Conservation (phyloP, 768 basidiomycete species). For the Termitomyces sp. region DNA sequence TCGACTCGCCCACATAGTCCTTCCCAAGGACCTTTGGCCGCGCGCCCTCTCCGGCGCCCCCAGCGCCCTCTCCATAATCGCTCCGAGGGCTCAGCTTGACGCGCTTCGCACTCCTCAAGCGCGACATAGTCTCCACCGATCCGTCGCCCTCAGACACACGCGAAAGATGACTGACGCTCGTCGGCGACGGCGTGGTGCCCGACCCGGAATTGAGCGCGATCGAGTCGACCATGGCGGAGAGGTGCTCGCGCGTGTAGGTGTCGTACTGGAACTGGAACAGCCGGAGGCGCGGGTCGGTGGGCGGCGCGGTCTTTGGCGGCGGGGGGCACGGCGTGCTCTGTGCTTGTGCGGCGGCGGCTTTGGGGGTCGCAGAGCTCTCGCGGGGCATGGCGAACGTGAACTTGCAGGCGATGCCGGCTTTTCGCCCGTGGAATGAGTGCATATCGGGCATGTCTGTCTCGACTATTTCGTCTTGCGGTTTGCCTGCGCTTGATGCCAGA, state of each 20-base stretch:
- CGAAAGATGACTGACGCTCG: constrained; percentile 41
- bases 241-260: constrained; percentile 91
- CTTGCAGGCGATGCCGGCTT: constrained; percentile 45
- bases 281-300: constrained; percentile 70
- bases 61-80: constrained; percentile 50
- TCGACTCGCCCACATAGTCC: constrained; percentile 77
- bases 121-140: constrained; percentile 35
- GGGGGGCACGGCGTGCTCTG: constrained; percentile 60
- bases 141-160: constrained; percentile 40
- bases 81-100: constrained; percentile 69
- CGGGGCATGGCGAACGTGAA: constrained; percentile 75
- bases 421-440: constrained; percentile 37
- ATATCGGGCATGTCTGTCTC: constrained; percentile 48
- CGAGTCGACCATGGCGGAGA: constrained; percentile 91
- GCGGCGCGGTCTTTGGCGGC: constrained; percentile 24
- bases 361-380: constrained; percentile 21
- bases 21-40: constrained; percentile 43
- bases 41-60: constrained; percentile 24
- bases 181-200: constrained; percentile 38
- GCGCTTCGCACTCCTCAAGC: constrained; percentile 72
- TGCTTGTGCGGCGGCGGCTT: constrained; percentile 37
- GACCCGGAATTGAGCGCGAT: constrained; percentile 75
- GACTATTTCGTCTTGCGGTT: constrained; percentile 34
- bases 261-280: constrained; percentile 95
- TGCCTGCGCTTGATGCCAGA: neutral